Percentiles rank a stretch among this genome's conserved stretches.
Evolutionary conservation across 2,329 filamentous ascomycete genomes (phyloP).

Genomic region (Thelonectria discophora): DNA sequence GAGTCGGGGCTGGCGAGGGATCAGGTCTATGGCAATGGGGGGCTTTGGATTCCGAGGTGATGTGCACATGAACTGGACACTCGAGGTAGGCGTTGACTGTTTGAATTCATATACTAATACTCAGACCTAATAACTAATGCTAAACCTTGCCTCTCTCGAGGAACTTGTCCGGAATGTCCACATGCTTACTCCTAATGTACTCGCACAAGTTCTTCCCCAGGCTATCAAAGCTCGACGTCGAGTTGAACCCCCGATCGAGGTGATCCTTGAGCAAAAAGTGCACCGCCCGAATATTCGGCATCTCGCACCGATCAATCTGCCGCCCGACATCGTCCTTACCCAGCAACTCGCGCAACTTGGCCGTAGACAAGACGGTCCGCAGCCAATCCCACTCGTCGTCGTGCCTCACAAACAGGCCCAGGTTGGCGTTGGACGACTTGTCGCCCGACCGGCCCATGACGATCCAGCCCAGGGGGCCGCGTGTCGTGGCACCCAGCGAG

Average conservation of each 20-base stretch:
- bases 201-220: conserved; percentile 56
- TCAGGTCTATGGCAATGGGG: conserved; percentile 57
- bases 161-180: conserved; percentile 54
- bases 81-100: no score
- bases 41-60: conserved; percentile 55
- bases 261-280: conserved; percentile 57
- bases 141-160: conserved; percentile 49
- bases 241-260: conserved; percentile 52
- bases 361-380: conserved; percentile 50
- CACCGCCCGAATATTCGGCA: conserved; percentile 47
- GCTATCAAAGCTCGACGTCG: conserved; percentile 46
- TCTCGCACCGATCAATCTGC: conserved; percentile 55
- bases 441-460: conserved; percentile 47
- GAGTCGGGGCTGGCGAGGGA: conserved; percentile 58
- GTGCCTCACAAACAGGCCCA: conserved; percentile 54
- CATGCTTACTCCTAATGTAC: conserved; percentile 52
- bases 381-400: conserved; percentile 57
- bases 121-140: neutral
- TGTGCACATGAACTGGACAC: no score
- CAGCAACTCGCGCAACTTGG: conserved; percentile 48
- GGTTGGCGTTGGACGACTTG: conserved; percentile 53
- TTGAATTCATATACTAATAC: no score
- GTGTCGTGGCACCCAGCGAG: conserved; percentile 35
- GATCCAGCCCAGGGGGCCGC: conserved; percentile 41
- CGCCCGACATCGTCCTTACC: conserved; percentile 47